These are phyloP conservation scores for Pugionium cornutum DNA, from an alignment of 345 rosid species.

Conservation along the genomic window DNA sequence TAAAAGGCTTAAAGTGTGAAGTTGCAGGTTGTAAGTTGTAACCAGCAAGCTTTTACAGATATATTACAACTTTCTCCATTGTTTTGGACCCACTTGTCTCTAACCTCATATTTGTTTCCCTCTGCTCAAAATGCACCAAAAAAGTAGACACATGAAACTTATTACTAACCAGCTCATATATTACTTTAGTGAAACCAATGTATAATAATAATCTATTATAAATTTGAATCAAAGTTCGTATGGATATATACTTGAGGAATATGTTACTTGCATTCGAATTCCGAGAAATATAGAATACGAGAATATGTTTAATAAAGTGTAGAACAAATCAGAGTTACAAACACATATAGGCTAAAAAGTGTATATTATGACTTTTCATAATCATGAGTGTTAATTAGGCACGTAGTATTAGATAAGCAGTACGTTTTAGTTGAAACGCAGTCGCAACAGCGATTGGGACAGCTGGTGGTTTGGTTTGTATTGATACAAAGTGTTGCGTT, in stretches of 20 bases:
- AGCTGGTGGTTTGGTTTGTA: conserved; percentile 36
- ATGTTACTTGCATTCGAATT: background rate
- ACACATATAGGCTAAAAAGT: too few species aligned
- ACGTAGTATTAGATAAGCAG: too few species aligned
- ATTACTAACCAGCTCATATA: conserved; percentile 22
- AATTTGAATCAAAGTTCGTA: background rate
- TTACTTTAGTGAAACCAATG: background rate
- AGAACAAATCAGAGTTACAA: too few species aligned
- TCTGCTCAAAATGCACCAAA: conserved; percentile 12
- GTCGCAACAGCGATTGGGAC: conserved; percentile 22
- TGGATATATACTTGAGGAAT: background rate
- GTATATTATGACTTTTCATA: too few species aligned
- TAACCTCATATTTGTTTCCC: conserved; percentile 3
- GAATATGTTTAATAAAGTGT: too few species aligned
- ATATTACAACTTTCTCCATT: conserved; percentile 31
- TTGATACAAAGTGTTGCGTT: conserved; percentile 40
- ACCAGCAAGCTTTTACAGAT: conserved; percentile 36
- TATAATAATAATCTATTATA: background rate
- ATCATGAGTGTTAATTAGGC: too few species aligned
- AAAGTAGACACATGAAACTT: conserved; percentile 12
- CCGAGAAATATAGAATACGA: too few species aligned
- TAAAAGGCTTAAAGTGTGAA: conserved; percentile 32
- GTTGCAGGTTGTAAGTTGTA: conserved; percentile 31
- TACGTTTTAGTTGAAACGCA: conserved; percentile 14
- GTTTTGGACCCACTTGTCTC: conserved; percentile 34